Conservation (phyloP, 2,329 filamentous ascomycete genomes). For the Phialemonium atrogriseum region DNA sequence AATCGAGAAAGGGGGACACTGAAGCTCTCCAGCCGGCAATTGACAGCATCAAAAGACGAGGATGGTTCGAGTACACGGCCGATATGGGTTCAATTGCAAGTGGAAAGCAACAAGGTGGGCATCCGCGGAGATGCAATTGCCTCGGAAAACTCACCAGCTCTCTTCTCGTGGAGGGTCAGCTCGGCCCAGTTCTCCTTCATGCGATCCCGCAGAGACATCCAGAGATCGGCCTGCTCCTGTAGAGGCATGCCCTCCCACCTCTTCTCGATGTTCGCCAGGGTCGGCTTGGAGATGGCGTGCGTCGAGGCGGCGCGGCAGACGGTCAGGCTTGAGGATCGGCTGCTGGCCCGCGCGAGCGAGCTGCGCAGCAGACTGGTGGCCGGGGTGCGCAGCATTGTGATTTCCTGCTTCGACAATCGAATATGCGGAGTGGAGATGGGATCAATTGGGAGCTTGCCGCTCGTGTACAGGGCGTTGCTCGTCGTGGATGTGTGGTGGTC, state of each 20-base stretch:
- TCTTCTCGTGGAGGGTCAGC: conserved; percentile 95
- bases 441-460: no score
- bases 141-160: conserved; percentile 70
- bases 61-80: no score
- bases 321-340: conserved; percentile 29
- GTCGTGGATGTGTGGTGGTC: conserved; percentile 1
- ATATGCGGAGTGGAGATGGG: conserved; percentile 15
- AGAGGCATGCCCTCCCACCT: conserved; percentile 97
- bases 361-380: conserved; percentile 45
- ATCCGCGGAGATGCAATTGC: background rate
- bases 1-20: no score
- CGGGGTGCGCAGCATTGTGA: conserved; percentile 46
- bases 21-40: background rate
- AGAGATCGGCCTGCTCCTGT: conserved; percentile 97
- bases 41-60: background rate
- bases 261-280: conserved; percentile 97
- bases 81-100: no score
- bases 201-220: conserved; percentile 96
- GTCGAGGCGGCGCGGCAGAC: conserved; percentile 49
- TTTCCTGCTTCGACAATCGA: conserved; percentile 7
- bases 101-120: no score
- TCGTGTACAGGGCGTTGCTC: no score
- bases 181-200: conserved; percentile 99
- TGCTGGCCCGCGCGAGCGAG: conserved; percentile 32
- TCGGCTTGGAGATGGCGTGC: conserved; percentile 96